Base-by-base conservation (phyloP, 345 rosid genomes). In the Salix brachista region DNA sequence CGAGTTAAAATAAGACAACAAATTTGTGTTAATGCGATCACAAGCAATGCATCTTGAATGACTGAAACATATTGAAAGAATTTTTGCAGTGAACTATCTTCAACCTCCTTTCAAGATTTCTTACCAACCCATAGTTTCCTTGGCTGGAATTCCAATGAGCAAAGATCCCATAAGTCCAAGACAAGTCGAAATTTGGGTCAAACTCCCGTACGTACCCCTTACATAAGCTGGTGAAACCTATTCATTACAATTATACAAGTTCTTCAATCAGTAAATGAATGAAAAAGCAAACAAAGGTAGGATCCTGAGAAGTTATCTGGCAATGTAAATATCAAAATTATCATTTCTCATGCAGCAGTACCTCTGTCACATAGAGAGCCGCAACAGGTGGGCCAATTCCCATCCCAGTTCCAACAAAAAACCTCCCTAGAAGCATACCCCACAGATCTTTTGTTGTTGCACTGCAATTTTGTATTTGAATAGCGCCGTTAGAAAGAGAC, bases 351-450 rank as follows among this genome's bases (percentile, higher is more conserved):
- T 46, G 4, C 50, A 46, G 50, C 10, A n/a, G 16, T 89, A 95
- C 99, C 97, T 95, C 97, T 81, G 99, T 83, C 68, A 95, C 97
- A 83, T 92, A 95, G 64, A 95, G 97, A 84, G 97, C 89, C 64
- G 97, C 91, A 83, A 91, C 92, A 72, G 97, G 85, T 58, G 97
- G 97, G 17, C 99, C 96, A 84, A 89, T 84, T 74, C 99, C 99
- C 93, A 95, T 91, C 69, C 97, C 97, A 71, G 86, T 95, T 80
- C 99, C 99, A 58, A 95, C 97, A 80, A 92, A 81, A 61, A 92
- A 84, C 85, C 99, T 87, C 71, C 97, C 99, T 18, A 91, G 80
- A 75, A 95, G 97, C 99, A 95, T 95, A 78, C 93, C 95, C 95
- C 92, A 86, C 61, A 90, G 87, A 82, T 80, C 83, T 74, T 85